phyloP scores from a whole-genome alignment of 345 rosid genomes.

The Eucalyptus sp. region DNA sequence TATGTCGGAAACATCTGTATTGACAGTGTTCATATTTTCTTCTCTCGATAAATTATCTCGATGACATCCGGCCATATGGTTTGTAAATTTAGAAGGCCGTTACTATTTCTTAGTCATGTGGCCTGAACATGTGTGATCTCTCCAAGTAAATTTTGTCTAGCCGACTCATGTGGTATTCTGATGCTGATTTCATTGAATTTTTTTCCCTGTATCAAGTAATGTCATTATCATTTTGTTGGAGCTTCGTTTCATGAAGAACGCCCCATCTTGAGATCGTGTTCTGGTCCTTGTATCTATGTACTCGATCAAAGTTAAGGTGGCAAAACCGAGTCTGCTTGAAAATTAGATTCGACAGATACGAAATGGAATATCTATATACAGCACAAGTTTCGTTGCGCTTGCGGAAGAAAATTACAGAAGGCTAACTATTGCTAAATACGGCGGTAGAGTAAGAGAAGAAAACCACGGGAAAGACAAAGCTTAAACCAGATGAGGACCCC shows the following conservation, averaged over 20 bases:
- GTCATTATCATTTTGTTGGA: not conserved
- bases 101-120: not conserved
- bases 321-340: not conserved
- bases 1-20: not conserved
- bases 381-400: not conserved
- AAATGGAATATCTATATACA: not conserved
- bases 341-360: not conserved
- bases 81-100: not conserved
- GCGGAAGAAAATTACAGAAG: not conserved
- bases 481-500: conserved; percentile 3
- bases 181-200: not conserved
- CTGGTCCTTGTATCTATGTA: not conserved
- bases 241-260: not conserved
- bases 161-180: not conserved
- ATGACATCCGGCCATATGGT: not conserved
- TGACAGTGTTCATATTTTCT: not conserved
- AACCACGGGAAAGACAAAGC: too few relatives aligned
- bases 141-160: not conserved
- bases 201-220: not conserved
- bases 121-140: not conserved
- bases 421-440: not conserved
- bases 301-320: not conserved
- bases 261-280: not conserved
- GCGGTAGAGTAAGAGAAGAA: not conserved
- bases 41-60: not conserved